These are phyloP conservation scores for Escovopsis weberi DNA, from an alignment of 2,329 filamentous ascomycete species.

Conservation along the genomic window DNA sequence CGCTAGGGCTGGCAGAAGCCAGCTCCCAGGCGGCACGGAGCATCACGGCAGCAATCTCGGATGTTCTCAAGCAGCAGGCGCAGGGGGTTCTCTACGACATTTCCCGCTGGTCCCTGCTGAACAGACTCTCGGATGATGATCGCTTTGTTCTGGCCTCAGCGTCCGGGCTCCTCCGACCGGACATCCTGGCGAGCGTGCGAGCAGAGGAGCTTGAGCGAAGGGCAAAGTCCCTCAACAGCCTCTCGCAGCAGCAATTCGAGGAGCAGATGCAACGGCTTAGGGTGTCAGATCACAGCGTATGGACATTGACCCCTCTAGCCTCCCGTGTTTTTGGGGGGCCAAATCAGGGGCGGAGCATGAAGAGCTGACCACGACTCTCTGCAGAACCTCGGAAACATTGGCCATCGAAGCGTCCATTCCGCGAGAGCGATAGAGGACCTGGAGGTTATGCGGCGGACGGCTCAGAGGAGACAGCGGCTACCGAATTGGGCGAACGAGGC, in stretches of 20 bases:
- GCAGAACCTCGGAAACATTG: slow-evolving; percentile 20
- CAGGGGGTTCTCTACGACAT: slow-evolving; percentile 19
- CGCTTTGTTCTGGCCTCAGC: slow-evolving; percentile 19
- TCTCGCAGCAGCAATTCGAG: slow-evolving; percentile 14
- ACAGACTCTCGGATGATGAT: slow-evolving; percentile 11
- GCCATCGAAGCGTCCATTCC: slow-evolving; percentile 8
- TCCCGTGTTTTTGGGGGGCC: background rate
- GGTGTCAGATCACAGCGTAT: slow-evolving; percentile 19
- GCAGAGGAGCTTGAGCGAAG: slow-evolving; percentile 14
- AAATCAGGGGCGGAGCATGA: background rate
- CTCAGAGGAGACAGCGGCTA: slow-evolving; percentile 15
- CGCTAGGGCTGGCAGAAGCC: background rate
- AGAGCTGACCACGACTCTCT: background rate
- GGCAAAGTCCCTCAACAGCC: slow-evolving; percentile 11
- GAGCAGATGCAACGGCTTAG: slow-evolving; percentile 9
- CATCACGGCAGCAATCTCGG: slow-evolving; percentile 14
- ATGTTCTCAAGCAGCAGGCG: slow-evolving; percentile 10
- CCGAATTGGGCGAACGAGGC: slow-evolving; percentile 18
- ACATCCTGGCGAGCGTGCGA: slow-evolving; percentile 15
- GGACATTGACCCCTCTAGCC: slow-evolving; percentile 4
- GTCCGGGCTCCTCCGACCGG: slow-evolving; percentile 12
- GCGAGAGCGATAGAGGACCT: slow-evolving; percentile 13
- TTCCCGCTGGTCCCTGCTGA: slow-evolving; percentile 21
- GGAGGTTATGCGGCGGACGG: slow-evolving; percentile 19
- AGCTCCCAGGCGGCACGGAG: background rate